A percentile compares a stretch with the other conserved stretches of the same genome.
phyloP scores from a whole-genome alignment of 148 eudicot species.

The Cornus controversa region DNA sequence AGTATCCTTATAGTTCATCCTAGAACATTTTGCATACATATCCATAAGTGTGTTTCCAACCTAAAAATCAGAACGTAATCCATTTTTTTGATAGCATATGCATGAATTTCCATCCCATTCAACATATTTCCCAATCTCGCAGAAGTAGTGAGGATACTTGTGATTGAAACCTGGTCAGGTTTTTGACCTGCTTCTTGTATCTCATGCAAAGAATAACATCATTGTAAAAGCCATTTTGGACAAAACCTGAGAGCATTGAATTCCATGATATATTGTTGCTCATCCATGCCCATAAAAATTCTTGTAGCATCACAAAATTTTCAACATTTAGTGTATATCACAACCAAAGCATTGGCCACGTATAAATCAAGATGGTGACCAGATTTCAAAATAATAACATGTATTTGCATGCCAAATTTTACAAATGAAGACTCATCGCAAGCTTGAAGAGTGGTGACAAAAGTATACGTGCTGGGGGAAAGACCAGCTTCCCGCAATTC shows the following conservation, averaged over 20 bases:
- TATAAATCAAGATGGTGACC: constrained; percentile 43
- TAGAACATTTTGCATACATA: constrained; percentile 77
- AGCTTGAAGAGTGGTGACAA: constrained; percentile 69
- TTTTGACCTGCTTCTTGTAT: constrained; percentile 43
- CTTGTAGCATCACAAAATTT: constrained; percentile 59
- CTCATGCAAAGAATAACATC: constrained; percentile 44
- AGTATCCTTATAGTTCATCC: constrained; percentile 43
- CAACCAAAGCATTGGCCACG: constrained; percentile 62
- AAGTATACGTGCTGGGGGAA: constrained; percentile 61
- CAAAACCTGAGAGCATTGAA: constrained; percentile 73
- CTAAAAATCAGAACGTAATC: constrained; percentile 52
- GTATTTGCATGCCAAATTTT: constrained; percentile 61
- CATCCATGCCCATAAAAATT: constrained; percentile 42
- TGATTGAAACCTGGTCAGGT: constrained; percentile 65
- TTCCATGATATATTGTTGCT: constrained; percentile 65
- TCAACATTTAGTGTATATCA: constrained; percentile 26
- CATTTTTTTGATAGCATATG: constrained; percentile 64
- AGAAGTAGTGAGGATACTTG: constrained; percentile 59
- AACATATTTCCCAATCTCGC: constrained; percentile 52
- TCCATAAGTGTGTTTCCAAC: constrained; percentile 73
- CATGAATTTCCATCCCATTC: constrained; percentile 84
- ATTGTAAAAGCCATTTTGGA: constrained; percentile 55
- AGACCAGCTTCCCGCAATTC: constrained; percentile 59
- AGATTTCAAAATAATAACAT: constrained; percentile 56
- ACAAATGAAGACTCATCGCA: constrained; percentile 42